A percentile compares a stretch with the other conserved stretches of the same genome.
phyloP scores from a whole-genome alignment of 2,329 filamentous ascomycete genomes.

The Pezicula neosporulosa region DNA sequence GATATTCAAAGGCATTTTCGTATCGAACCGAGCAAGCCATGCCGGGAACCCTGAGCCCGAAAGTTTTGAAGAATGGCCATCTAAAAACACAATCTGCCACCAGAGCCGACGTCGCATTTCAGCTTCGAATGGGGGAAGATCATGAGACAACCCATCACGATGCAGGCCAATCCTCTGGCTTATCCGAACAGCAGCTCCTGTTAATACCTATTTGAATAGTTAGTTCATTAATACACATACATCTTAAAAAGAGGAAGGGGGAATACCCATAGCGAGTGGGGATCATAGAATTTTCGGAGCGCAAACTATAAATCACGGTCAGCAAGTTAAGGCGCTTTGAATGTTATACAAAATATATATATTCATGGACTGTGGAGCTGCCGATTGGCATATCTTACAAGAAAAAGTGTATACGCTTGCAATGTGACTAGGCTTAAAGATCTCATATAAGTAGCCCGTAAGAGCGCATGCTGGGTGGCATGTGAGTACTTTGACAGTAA shows the following conservation, averaged over 20 bases:
- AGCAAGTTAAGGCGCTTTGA: no score
- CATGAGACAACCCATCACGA: slow-evolving; percentile 32
- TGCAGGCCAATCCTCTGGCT: slow-evolving; percentile 46
- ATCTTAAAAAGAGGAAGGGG: slow-evolving; percentile 27
- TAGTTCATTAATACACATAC: slow-evolving; percentile 25
- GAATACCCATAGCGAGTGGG: no score
- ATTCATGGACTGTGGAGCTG: no score
- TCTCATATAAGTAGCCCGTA: no score
- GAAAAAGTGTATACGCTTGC: no score
- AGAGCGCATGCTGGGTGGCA: slow-evolving; percentile 55
- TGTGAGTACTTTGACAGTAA: slow-evolving; percentile 53
- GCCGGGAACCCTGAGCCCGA: slow-evolving; percentile 44
- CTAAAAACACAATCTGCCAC: slow-evolving; percentile 58
- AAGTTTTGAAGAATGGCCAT: slow-evolving; percentile 51
- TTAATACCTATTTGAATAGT: slow-evolving; percentile 45
- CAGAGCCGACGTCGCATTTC: slow-evolving; percentile 60
- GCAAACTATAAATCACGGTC: no score
- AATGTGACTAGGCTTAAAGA: no score
- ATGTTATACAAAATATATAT: no score
- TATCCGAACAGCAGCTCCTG: slow-evolving; percentile 44
- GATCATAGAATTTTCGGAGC: no score
- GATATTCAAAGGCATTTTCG: slow-evolving; percentile 46
- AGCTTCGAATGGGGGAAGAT: slow-evolving; percentile 45
- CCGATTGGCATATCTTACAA: no score
- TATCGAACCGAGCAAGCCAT: slow-evolving; percentile 39